These are phyloP conservation scores for Zygoascus biomembranicola DNA, from an alignment of 805 yeast genomes.

Conservation along the genomic window DNA sequence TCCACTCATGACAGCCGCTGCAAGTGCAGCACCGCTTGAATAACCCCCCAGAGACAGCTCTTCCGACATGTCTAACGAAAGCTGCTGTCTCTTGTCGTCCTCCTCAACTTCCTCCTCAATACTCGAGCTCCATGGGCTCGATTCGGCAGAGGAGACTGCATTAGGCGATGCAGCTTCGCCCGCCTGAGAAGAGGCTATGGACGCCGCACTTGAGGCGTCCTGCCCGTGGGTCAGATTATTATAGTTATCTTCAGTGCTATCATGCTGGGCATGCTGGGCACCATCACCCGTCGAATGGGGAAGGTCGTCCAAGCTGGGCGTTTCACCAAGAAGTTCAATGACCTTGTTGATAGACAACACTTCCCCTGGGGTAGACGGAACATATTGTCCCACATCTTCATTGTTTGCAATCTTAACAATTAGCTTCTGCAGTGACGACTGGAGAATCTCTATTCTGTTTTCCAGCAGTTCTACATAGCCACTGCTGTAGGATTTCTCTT, in stretches of 20 bases:
- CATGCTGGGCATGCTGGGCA: neutral
- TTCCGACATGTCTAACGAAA: neutral
- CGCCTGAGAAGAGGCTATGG: neutral
- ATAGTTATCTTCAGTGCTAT: neutral
- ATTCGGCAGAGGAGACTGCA: neutral
- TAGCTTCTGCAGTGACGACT: conserved; percentile 40
- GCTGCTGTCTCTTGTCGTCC: neutral
- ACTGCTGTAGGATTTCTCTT: conserved; percentile 47
- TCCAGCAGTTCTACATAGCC: conserved; percentile 60
- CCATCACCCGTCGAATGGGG: neutral
- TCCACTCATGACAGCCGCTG: conserved; percentile 13
- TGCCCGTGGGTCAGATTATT: neutral
- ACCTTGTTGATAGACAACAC: conserved; percentile 16
- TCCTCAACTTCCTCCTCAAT: neutral
- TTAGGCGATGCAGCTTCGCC: neutral
- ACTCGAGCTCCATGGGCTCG: neutral
- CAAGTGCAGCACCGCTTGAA: conserved; percentile 11
- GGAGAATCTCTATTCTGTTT: conserved; percentile 45
- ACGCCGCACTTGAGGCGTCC: neutral
- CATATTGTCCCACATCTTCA: conserved; percentile 14
- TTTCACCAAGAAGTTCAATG: conserved; percentile 12
- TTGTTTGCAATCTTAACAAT: conserved; percentile 14
- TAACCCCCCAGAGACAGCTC: conserved; percentile 10
- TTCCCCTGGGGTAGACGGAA: conserved; percentile 13
- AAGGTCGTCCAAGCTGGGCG: neutral